phyloP scores from a whole-genome alignment of 2,329 filamentous ascomycete species.

The Thelonectria rubi region DNA sequence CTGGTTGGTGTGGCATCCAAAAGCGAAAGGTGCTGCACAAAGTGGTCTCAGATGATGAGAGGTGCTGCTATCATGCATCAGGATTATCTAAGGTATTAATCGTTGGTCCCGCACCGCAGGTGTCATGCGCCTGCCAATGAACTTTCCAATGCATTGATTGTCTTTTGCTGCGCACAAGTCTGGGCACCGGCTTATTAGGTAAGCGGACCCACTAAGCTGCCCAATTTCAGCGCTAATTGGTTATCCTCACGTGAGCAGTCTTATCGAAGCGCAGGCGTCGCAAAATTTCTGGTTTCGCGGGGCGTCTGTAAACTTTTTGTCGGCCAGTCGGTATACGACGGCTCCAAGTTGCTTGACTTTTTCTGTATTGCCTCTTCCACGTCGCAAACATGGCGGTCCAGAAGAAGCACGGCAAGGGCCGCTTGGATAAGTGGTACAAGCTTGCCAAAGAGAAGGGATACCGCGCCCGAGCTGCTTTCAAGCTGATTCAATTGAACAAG shows the following conservation, averaged over 20 bases:
- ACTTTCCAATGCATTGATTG: conserved; percentile 28
- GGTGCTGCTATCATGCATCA: conserved; percentile 35
- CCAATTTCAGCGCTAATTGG: background rate
- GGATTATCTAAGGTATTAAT: conserved; percentile 26
- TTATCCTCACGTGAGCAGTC: conserved; percentile 48
- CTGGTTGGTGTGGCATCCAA: conserved; percentile 34
- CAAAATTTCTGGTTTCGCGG: conserved; percentile 49
- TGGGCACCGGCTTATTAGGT: conserved; percentile 1
- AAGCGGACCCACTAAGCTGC: conserved; percentile 2
- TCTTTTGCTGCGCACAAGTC: background rate
- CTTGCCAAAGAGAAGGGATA: conserved; percentile 99
- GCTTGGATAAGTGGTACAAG: conserved; percentile 98
- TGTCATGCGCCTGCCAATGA: conserved; percentile 33
- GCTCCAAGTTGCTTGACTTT: conserved; percentile 11
- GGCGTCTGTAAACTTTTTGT: conserved; percentile 23
- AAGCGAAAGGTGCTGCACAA: conserved; percentile 22
- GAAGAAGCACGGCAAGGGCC: conserved; percentile 98
- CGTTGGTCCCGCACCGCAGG: conserved; percentile 23
- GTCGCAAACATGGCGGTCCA: conserved; percentile 82
- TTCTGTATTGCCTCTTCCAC: conserved; percentile 9
- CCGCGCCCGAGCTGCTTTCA: conserved; percentile 94
- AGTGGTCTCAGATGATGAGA: conserved; percentile 29
- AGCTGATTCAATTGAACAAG: conserved; percentile 97
- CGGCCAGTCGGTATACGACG: conserved; percentile 26
- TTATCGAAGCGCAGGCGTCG: conserved; percentile 42